Evolutionary conservation across 1,284 basidiomycete species (phyloP).

Genomic region (Tetrapyrgos nigripes): DNA sequence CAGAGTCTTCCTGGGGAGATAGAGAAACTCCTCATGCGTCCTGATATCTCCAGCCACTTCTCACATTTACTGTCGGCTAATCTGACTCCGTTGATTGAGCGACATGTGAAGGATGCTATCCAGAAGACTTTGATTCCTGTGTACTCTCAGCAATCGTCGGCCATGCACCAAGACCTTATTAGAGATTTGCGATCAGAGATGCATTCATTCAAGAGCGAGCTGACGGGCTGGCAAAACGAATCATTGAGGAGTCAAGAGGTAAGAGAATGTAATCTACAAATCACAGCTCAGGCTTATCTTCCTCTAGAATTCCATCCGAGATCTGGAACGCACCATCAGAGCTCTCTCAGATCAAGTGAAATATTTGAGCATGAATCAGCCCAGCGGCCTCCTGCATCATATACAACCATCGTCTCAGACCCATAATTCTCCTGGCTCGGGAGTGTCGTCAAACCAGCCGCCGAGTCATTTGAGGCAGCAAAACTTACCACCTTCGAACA

Average conservation of each 20-base stretch:
- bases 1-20: conserved; percentile 79
- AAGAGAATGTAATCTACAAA: conserved; percentile 25
- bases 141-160: conserved; percentile 70
- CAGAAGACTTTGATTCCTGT: conserved; percentile 75
- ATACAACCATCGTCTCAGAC: conserved; percentile 52
- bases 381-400: conserved; percentile 42
- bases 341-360: conserved; percentile 80
- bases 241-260: conserved; percentile 80
- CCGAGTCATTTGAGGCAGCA: conserved; percentile 31
- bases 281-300: conserved; percentile 1
- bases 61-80: conserved; percentile 72
- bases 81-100: conserved; percentile 75
- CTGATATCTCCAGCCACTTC: conserved; percentile 77
- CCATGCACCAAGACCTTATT: conserved; percentile 78
- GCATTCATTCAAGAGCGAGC: conserved; percentile 74
- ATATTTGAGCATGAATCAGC: conserved; percentile 66
- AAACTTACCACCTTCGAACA: conserved; percentile 25
- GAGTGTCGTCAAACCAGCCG: conserved; percentile 36
- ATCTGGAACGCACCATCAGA: conserved; percentile 78
- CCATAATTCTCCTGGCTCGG: conserved; percentile 50
- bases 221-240: conserved; percentile 79
- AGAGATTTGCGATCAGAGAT: conserved; percentile 79
- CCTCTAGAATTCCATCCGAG: conserved; percentile 69
- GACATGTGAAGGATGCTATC: conserved; percentile 81
- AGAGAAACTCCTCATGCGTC: conserved; percentile 76